These are phyloP conservation scores for Apostasia ramifera DNA, from an alignment of 106 monocot genomes.

Conservation along the genomic window DNA sequence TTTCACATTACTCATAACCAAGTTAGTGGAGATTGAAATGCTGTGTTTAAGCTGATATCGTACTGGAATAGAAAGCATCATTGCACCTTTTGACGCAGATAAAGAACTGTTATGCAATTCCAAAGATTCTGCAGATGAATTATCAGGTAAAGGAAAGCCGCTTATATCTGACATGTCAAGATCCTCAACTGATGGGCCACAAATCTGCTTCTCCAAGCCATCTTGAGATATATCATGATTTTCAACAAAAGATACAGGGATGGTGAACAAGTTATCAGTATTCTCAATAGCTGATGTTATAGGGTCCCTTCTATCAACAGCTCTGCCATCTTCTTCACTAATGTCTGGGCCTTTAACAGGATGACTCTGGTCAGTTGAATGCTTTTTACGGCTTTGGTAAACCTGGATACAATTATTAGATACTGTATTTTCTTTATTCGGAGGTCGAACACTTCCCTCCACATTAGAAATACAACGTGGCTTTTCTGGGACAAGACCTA, in stretches of 20 bases:
- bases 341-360: not conserved
- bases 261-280: constrained; percentile 14
- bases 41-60: not conserved
- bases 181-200: not conserved
- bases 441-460: not conserved
- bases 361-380: not conserved
- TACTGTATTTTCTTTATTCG: not conserved
- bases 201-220: no score
- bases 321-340: not conserved
- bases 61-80: not conserved
- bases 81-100: not conserved
- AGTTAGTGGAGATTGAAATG: not conserved
- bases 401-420: constrained; percentile 8
- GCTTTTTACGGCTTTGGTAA: constrained; percentile 8
- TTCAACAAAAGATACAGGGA: constrained; percentile 32
- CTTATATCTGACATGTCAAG: not conserved
- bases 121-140: not conserved
- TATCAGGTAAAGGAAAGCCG: not conserved
- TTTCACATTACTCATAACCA: not conserved
- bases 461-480: constrained; percentile 4
- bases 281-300: not conserved
- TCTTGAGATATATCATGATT: constrained; percentile 25
- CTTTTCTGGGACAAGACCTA: constrained; percentile 18
- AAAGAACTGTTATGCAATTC: not conserved
- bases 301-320: not conserved